A percentile compares a stretch with the other conserved stretches of the same genome.
These are phyloP conservation scores for Salix koriyanagi DNA, from an alignment of 345 rosid genomes.

Conservation along the genomic window DNA sequence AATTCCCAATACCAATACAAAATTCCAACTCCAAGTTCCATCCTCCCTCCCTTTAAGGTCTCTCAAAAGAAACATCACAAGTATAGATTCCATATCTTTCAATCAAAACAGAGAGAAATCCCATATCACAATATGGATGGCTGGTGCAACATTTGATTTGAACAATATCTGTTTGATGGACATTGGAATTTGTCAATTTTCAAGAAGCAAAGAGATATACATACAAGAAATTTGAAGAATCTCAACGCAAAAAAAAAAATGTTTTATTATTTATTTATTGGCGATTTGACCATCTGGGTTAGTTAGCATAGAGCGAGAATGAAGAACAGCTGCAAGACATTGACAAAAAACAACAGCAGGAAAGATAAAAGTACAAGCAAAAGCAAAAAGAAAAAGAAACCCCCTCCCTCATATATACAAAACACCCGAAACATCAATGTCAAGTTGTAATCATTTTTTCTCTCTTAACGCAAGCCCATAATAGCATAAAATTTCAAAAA, in stretches of 20 bases:
- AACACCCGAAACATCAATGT: neutral
- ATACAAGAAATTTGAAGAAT: too few species aligned
- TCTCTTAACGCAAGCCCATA: neutral
- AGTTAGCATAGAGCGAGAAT: neutral
- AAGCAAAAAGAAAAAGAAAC: neutral
- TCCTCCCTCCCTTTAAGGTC: neutral
- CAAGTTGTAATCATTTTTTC: neutral
- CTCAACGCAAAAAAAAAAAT: neutral
- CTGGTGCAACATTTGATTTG: neutral
- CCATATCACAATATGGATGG: neutral
- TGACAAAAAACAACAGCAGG: neutral
- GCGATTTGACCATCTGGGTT: neutral
- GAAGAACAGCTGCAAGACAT: too few species aligned
- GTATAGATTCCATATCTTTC: slow-evolving; percentile 8
- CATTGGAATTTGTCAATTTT: neutral
- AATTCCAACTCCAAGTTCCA: neutral
- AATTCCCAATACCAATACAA: neutral
- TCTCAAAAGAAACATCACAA: neutral
- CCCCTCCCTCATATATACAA: slow-evolving; percentile 10
- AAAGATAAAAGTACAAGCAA: neutral
- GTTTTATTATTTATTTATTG: too few species aligned
- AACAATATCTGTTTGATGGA: neutral
- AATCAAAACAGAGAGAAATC: neutral
- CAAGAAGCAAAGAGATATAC: too few species aligned
- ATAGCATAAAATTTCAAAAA: neutral